Conservation (phyloP, 78 protist genomes). For the Cavenderia fasciculata region DNA sequence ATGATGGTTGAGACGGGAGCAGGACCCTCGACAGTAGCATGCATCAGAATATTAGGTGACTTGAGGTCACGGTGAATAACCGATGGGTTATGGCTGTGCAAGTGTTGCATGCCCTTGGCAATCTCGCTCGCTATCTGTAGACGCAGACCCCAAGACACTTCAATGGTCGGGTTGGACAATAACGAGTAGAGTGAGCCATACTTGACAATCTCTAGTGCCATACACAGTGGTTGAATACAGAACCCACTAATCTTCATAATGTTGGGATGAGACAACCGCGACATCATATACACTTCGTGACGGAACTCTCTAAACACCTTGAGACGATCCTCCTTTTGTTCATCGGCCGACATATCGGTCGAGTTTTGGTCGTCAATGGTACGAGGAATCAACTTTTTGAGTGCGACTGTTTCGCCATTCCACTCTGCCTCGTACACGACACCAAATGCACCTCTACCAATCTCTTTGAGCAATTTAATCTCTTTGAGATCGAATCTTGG, state of each 20-base stretch:
- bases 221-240: conserved; percentile 67
- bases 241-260: conserved; percentile 72
- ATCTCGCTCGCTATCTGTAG: conserved; percentile 84
- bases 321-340: conserved; percentile 46
- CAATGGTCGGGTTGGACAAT: conserved; percentile 35
- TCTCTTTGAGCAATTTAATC: conserved; percentile 49
- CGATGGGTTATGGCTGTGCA: conserved; percentile 83
- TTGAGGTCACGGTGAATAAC: conserved; percentile 90
- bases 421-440: conserved; percentile 76
- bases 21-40: conserved; percentile 20
- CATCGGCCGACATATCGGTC: not conserved
- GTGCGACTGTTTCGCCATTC: conserved; percentile 57
- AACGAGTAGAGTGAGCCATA: conserved; percentile 74
- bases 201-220: conserved; percentile 84
- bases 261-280: conserved; percentile 68
- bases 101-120: conserved; percentile 90
- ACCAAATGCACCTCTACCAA: conserved; percentile 85
- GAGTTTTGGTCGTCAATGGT: not conserved
- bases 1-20: conserved; percentile 40
- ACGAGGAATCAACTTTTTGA: conserved; percentile 55
- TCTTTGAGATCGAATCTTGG: conserved; percentile 54
- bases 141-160: conserved; percentile 62
- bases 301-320: conserved; percentile 73
- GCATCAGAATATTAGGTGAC: conserved; percentile 83
- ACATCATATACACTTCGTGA: conserved; percentile 75